phyloP scores from a whole-genome alignment of 2,329 filamentous ascomycete genomes.

The Sporothrix inflata region DNA sequence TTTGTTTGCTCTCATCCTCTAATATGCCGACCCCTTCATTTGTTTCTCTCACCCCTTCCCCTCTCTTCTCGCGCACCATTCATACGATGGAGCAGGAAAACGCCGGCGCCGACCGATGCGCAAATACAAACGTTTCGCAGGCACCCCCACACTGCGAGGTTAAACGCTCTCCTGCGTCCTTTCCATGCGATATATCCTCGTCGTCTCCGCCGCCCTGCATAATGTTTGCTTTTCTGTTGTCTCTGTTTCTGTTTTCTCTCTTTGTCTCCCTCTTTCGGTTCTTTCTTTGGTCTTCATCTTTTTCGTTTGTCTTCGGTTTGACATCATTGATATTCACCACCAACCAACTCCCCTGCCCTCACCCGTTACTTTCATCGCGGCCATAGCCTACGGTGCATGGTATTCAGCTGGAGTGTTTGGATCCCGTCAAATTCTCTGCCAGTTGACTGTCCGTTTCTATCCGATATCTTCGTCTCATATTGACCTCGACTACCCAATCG shows the following conservation, averaged over 20 bases:
- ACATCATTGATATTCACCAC: neutral
- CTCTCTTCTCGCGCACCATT: neutral
- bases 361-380: neutral
- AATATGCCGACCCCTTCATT: neutral
- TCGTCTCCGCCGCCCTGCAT: conserved; percentile 29
- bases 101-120: conserved; percentile 2
- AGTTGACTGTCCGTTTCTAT: neutral
- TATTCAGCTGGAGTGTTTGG: conserved; percentile 11
- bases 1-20: neutral
- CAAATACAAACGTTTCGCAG: neutral
- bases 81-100: neutral
- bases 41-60: neutral
- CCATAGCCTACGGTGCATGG: neutral
- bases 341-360: neutral
- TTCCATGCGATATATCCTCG: conserved; percentile 24
- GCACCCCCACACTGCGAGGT: conserved; percentile 2
- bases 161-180: neutral
- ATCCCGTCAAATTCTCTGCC: neutral
- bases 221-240: neutral
- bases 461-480: neutral
- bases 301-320: neutral
- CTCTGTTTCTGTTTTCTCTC: neutral
- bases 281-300: neutral
- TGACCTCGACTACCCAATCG: conserved; percentile 19
- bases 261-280: neutral